Evolutionary conservation across 345 rosid species (phyloP), one percentile per base, ranked within the genome.

Genomic region (Eucalyptus polybractea): DNA sequence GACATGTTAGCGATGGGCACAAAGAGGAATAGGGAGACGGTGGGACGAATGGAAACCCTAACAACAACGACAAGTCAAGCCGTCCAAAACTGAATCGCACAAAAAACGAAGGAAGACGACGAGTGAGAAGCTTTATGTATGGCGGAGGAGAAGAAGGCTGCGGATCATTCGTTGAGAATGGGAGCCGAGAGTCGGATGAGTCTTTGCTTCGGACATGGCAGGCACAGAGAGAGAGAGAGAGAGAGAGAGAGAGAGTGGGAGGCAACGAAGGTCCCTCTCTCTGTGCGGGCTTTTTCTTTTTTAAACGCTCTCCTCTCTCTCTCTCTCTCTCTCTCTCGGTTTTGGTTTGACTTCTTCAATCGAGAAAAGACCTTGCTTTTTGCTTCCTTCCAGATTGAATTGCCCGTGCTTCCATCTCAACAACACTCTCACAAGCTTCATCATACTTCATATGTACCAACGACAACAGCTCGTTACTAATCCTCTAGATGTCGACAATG

Each of bases 1-100:
- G 94, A 91, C 95, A 93, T 93, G 89, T 53, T n/a, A n/a, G 86
- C 88, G 45, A 86, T 51, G 88, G 88, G 67, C 0, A 76, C 3
- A 40, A 40, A 40, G 85, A 37, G 45, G 54, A 6, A 51, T 25
- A 13, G 53, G 87, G 47, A 51, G 37, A 7, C 29, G 88, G 47
- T 4, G 29, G 47, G 85, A 22, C 13, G 85, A 40, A 76, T 22
- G 47, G n/a, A 76, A 76, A 40, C 88, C 54, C 45, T 33, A 56
- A 56, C 62, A 56, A 56, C 13, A 86, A 9, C 12, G 65, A 42
- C 4, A 86, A 86, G 65, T 53, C 45, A 58, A 86, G 65, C 22
- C 88, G 88, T 31, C n/a, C 58, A 6, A 80, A 89, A 49, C 50
- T 49, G n/a, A 86, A 51, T 19, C n/a, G 67, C 58, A 6, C 27